Evolutionary conservation across 1,139 yeast species (phyloP).

Genomic region (Arxiozyma bovina): DNA sequence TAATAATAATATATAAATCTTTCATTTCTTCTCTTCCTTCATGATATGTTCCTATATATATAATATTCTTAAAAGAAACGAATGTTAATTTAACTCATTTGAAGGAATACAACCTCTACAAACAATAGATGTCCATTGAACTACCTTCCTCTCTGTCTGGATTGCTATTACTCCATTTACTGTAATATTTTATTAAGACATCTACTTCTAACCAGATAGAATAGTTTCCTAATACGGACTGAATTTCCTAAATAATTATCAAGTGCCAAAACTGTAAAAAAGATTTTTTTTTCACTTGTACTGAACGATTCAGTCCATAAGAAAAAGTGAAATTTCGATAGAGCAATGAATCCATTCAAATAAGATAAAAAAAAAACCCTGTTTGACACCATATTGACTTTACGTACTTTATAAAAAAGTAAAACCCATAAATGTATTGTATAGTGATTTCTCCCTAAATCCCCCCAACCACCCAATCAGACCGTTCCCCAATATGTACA

Average conservation of each 20-base stretch:
- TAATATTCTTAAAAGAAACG: too few species aligned
- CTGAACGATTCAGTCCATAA: not conserved
- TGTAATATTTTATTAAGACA: too few species aligned
- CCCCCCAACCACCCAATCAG: not conserved
- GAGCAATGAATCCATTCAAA: not conserved
- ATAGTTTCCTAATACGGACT: not conserved
- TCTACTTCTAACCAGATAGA: not conserved
- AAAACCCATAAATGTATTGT: not conserved
- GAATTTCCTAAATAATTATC: not conserved
- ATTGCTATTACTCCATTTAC: not conserved
- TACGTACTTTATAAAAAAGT: too few species aligned
- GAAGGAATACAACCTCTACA: not conserved
- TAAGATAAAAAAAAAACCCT: not conserved
- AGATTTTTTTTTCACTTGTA: not conserved
- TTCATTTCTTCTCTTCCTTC: too few species aligned
- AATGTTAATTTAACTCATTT: too few species aligned
- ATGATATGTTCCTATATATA: too few species aligned
- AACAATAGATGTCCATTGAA: too few species aligned
- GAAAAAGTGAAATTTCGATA: not conserved
- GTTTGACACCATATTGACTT: not conserved
- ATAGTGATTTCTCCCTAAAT: not conserved
- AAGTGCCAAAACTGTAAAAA: not conserved
- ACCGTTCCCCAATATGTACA: slow-evolving; percentile 4
- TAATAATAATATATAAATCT: too few species aligned
- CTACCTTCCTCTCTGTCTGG: not conserved